These are phyloP conservation scores for Baorangia bicolor DNA, from an alignment of 768 basidiomycete genomes.

Conservation along the genomic window DNA sequence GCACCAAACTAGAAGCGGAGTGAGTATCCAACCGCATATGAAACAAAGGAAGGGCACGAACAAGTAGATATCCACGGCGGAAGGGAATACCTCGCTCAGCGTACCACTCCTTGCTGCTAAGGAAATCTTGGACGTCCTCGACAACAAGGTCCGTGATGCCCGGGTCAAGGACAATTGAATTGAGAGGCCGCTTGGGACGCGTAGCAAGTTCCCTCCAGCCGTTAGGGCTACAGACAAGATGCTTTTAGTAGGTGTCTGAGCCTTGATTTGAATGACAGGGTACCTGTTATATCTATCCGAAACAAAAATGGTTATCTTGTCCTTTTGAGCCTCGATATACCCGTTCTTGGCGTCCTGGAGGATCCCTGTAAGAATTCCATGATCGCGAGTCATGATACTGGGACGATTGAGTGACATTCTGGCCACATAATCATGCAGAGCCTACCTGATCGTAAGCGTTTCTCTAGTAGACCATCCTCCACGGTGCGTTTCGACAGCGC, in stretches of 20 bases:
- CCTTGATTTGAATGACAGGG: not conserved
- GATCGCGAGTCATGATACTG: constrained; percentile 52
- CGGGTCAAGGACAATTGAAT: constrained; percentile 69
- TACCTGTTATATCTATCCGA: constrained; percentile 45
- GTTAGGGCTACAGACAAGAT: constrained; percentile 23
- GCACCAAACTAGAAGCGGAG: constrained; percentile 52
- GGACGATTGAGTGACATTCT: not conserved
- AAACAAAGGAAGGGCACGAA: constrained; percentile 18
- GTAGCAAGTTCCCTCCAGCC: constrained; percentile 56
- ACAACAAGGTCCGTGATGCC: constrained; percentile 65
- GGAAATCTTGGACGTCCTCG: constrained; percentile 69
- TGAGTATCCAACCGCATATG: not conserved
- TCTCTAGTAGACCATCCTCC: constrained; percentile 23
- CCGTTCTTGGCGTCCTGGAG: constrained; percentile 52
- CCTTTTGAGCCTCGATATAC: constrained; percentile 51
- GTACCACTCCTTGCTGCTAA: constrained; percentile 72
- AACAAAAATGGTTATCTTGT: constrained; percentile 52
- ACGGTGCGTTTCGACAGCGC: constrained; percentile 17
- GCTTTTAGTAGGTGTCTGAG: not conserved
- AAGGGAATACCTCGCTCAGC: constrained; percentile 76
- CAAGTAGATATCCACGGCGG: constrained; percentile 74
- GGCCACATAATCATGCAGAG: not conserved
- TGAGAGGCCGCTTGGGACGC: constrained; percentile 62
- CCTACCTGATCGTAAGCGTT: constrained; percentile 25
- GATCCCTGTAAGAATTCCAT: constrained; percentile 47